Conservation (phyloP, 2,329 filamentous ascomycete species). For the Calonectria hawksworthii region DNA sequence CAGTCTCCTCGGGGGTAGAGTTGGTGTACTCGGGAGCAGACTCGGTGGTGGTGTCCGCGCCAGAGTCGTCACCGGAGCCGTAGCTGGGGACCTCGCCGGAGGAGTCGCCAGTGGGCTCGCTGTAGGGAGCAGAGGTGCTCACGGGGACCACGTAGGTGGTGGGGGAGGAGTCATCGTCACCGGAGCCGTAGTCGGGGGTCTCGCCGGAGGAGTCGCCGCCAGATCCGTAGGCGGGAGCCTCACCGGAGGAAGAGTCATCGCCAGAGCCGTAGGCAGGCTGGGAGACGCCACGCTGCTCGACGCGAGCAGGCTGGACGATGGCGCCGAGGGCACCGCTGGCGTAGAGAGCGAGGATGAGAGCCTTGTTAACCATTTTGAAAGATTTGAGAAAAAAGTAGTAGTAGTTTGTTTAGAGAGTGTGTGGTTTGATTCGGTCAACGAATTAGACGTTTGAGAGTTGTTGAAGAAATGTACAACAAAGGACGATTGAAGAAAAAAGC, state of each 20-base stretch:
- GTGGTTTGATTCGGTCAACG: slow-evolving; percentile 16
- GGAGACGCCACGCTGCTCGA: slow-evolving; percentile 39
- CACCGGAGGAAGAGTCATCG: background rate
- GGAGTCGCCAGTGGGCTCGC: slow-evolving; percentile 24
- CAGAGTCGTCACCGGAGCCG: slow-evolving; percentile 15
- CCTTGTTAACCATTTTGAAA: slow-evolving; percentile 43
- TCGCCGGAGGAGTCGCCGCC: slow-evolving; percentile 21
- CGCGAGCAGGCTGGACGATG: slow-evolving; percentile 32
- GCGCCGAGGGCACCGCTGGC: slow-evolving; percentile 37
- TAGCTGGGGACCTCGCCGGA: slow-evolving; percentile 26
- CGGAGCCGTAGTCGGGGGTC: background rate
- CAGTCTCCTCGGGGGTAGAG: slow-evolving; percentile 46
- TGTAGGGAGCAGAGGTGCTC: slow-evolving; percentile 19
- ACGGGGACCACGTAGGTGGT: slow-evolving; percentile 23
- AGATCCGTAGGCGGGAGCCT: background rate
- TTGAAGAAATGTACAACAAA: slow-evolving; percentile 10
- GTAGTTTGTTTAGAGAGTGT: slow-evolving; percentile 10
- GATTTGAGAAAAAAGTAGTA: background rate
- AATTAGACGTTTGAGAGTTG: slow-evolving; percentile 1
- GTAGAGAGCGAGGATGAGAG: slow-evolving; percentile 41
- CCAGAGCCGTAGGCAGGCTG: slow-evolving; percentile 29
- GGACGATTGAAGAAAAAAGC: slow-evolving; percentile 3
- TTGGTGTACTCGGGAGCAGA: slow-evolving; percentile 42
- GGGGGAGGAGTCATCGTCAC: background rate
- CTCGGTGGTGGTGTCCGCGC: slow-evolving; percentile 25